These are phyloP conservation scores for Paraphaeosphaeria minitans DNA, from an alignment of 2,329 filamentous ascomycete genomes.

Conservation along the genomic window DNA sequence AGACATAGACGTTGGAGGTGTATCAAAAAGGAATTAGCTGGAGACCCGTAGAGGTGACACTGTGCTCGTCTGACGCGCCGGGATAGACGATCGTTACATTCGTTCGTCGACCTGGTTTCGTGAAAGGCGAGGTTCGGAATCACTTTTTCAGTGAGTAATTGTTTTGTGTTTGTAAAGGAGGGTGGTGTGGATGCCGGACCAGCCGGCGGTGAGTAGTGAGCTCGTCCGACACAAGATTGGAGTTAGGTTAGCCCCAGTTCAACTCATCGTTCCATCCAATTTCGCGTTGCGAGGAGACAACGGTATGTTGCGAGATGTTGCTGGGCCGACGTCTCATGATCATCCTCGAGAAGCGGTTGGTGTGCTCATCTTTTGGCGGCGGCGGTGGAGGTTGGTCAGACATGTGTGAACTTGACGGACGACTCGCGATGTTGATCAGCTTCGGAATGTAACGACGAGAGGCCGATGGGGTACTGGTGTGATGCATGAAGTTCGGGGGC, in stretches of 20 bases:
- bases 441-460: conserved; percentile 42
- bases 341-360: conserved; percentile 42
- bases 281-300: conserved; percentile 37
- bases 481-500: conserved; percentile 42
- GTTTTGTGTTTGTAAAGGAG: conserved; percentile 28
- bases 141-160: conserved; percentile 46
- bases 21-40: conserved; percentile 15
- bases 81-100: conserved; percentile 5
- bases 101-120: conserved; percentile 2
- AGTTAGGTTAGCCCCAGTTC: conserved; percentile 38
- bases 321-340: conserved; percentile 43
- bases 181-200: conserved; percentile 32
- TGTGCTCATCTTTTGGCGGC: conserved; percentile 43
- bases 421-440: conserved; percentile 41
- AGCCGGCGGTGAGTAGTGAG: conserved; percentile 26
- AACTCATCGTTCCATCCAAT: conserved; percentile 44
- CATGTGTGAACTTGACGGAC: conserved; percentile 24
- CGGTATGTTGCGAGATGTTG: conserved; percentile 45
- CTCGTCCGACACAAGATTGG: conserved; percentile 10
- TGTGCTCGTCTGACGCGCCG: conserved; percentile 36
- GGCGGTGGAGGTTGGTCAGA: conserved; percentile 40
- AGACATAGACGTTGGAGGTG: conserved; percentile 24
- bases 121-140: conserved; percentile 43
- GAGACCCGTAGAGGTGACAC: conserved; percentile 43
- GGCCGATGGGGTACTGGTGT: conserved; percentile 26